Percentiles rank a stretch among this genome's conserved stretches.
Conservation (phyloP, 768 basidiomycete species). For the Leucosporidium scottii region DNA sequence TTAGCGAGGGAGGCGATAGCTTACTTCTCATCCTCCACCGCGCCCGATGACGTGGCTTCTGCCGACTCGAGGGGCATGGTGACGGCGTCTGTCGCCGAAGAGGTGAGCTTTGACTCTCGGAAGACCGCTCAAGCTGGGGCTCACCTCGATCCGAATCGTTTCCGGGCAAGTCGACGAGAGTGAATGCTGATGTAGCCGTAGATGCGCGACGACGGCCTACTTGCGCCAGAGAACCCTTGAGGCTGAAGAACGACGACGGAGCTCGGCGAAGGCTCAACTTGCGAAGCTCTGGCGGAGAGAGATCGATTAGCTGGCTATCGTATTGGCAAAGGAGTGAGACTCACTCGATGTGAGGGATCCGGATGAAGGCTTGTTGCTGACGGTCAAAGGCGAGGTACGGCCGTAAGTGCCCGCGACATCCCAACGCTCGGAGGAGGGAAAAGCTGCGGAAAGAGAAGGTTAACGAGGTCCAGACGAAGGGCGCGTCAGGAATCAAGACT, state of each 20-base stretch:
- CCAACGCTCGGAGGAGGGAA: too few relatives aligned
- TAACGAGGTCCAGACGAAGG: too few relatives aligned
- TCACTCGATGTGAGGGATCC: background rate
- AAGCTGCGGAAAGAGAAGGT: too few relatives aligned
- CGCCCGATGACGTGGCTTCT: background rate
- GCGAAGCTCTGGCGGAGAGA: background rate
- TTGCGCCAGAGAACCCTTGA: conserved; percentile 5
- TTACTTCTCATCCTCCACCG: background rate
- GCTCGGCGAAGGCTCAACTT: conserved; percentile 17
- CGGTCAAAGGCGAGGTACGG: too few relatives aligned
- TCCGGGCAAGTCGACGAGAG: conserved; percentile 4
- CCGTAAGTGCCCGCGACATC: too few relatives aligned
- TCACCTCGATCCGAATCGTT: background rate
- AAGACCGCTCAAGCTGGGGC: background rate
- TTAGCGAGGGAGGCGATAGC: background rate
- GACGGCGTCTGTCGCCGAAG: background rate
- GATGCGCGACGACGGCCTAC: conserved; percentile 3
- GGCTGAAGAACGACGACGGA: conserved; percentile 14
- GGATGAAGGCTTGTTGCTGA: background rate
- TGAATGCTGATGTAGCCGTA: background rate
- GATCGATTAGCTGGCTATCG: too few relatives aligned
- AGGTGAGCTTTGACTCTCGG: too few relatives aligned
- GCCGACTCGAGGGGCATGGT: conserved; percentile 2
- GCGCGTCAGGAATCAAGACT: too few relatives aligned
- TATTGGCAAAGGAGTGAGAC: too few relatives aligned